Evolutionary conservation across 176 grass and related monocot genomes (phyloP), one percentile per base, ranked within the genome.

Genomic region (Musa itinerans): DNA sequence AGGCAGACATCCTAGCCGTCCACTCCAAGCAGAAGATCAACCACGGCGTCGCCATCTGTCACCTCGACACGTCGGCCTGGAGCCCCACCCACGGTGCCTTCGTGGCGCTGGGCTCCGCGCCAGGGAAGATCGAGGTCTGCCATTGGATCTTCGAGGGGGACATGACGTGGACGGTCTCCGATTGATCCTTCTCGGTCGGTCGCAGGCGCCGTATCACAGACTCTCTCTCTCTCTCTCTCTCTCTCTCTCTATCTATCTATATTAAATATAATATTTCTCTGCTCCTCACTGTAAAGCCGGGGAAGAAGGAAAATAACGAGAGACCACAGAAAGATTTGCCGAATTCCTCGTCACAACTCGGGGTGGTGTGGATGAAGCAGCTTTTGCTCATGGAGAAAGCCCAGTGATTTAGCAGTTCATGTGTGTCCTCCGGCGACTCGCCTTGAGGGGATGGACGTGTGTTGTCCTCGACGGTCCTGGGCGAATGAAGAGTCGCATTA

Each of bases 61-160:
- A 74, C 72, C n/a, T 74, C 1, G 72, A 74, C 24, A 74, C 72
- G 53, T 74, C 72, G n/a, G 53, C 52, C 2, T 74, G 72, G 72
- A 74, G 72, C 53, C 72, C 72, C 5, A 11, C 13, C 11, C 72
- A 74, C 72, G 72, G 72, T 1, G 72, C 72, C 24, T 74, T 74
- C 53, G 23, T 74, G 53, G 72, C 72, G 24, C 72, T 74, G 5
- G 72, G 72, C 1, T 74, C 72, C 53, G 4, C 22, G 8, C 72
- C 72, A 2, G 72, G 72, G 25, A 56, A 57, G 53, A 74, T 74
- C 10, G 72, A 74, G 24, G 72, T 74, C 1, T 74, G 72, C 52
- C 72, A 74, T 56, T 74, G 72, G 72, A 74, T 74, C 23, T 74
- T 74, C 21, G 53, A 74, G 24, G 72, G 72, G 12, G 72, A 74